Conservation (phyloP, 257 asterid genomes). For the Hygrophila difformis region DNA sequence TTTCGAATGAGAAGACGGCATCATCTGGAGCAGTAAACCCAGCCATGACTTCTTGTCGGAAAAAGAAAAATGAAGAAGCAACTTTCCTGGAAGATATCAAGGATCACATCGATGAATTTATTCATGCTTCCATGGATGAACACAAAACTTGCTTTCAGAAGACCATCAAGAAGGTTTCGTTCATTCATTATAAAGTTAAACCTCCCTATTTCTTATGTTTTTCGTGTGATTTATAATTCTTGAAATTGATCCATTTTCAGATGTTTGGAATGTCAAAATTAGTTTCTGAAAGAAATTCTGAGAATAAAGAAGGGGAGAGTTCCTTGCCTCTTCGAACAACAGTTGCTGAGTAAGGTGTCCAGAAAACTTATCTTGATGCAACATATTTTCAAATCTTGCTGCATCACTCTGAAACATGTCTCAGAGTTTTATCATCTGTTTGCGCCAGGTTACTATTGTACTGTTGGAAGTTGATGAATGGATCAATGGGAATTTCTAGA, state of each 20-base stretch:
- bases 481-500: too few relatives aligned
- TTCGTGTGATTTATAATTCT: neutral
- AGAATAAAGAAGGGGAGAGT: slow-evolving; percentile 48
- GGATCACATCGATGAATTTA: slow-evolving; percentile 73
- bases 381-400: too few relatives aligned
- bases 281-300: slow-evolving; percentile 47
- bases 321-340: slow-evolving; percentile 56
- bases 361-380: neutral
- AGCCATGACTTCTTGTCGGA: slow-evolving; percentile 42
- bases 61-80: slow-evolving; percentile 54
- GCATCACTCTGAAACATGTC: too few relatives aligned
- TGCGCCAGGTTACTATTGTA: too few relatives aligned
- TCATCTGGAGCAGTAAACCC: slow-evolving; percentile 31
- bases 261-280: slow-evolving; percentile 77
- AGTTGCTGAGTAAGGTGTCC: slow-evolving; percentile 27
- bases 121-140: slow-evolving; percentile 72
- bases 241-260: slow-evolving; percentile 24
- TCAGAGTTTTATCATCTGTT: too few relatives aligned
- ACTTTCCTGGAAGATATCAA: slow-evolving; percentile 55
- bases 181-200: too few relatives aligned
- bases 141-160: slow-evolving; percentile 75
- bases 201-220: neutral
- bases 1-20: slow-evolving; percentile 16
- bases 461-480: too few relatives aligned
- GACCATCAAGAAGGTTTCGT: slow-evolving; percentile 54